Base-by-base conservation (phyloP, 2,329 filamentous ascomycete species). In the Fusarium verticillioides region DNA sequence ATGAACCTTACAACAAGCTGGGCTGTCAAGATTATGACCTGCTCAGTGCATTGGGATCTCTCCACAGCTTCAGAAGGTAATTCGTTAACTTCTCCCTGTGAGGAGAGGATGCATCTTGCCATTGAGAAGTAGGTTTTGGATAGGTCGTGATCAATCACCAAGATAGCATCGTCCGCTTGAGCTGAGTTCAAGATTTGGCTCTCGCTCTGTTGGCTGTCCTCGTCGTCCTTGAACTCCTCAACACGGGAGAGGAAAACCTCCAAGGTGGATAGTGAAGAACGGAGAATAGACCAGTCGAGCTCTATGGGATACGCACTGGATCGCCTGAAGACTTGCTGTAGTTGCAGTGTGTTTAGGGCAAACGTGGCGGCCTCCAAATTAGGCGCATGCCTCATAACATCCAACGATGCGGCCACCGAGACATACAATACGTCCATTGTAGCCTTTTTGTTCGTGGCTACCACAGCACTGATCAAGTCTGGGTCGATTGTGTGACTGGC, bases 341-440 rank as follows among this genome's bases (percentile, higher is more conserved):
- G 77, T 75, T 88, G 88, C 40, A 80, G 81, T 5, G 82, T 83
- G 61, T 86, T 89, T 36, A 90, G 75, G 19, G 84, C 85, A 66
- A 86, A 86, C 4, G 85, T 85, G 10, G 85, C 85, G 21, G 84
- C 81, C 62, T 82, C 83, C 12, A 90, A 80, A 30, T 85, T 83
- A 19, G 79, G 78, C 0, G 87, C 83, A 40, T 85, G 82, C 56
- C 78, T 82, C 77, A 90, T 81, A 7, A 89, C 87, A 67, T 88
- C 85, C 42, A 88, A 76, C 15, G 87, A 89, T 2, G 86, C 83
- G 53, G 80, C 81, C 42, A 86, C 80, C 9, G 85, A 88, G 61
- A 84, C 82, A 57, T 86, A 79, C 18, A 91, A 76, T 37, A 90
- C 81, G 63, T 90, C 88, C 81, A 86, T 84, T 5, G 87, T 84